phyloP scores from a whole-genome alignment of 1,284 basidiomycete genomes.

The Cystobasidium slooffiae region DNA sequence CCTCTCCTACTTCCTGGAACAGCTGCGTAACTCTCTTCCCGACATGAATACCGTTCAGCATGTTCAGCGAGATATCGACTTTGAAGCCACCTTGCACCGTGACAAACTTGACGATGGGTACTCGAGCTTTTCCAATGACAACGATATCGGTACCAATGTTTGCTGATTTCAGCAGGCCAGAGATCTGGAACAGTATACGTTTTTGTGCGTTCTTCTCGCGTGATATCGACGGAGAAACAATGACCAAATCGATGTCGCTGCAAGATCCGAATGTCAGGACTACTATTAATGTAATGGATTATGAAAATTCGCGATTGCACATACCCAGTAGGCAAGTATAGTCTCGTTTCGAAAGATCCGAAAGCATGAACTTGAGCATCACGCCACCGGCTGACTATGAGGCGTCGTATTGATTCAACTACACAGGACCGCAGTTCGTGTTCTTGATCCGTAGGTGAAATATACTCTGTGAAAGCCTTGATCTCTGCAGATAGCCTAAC shows the following conservation, averaged over 20 bases:
- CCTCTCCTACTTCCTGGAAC: conserved; percentile 50
- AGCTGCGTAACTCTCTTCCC: conserved; percentile 60
- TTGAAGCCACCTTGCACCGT: conserved; percentile 73
- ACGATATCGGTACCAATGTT: conserved; percentile 48
- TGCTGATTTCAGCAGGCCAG: conserved; percentile 48
- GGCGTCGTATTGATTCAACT: conserved; percentile 72
- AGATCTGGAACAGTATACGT: conserved; percentile 48
- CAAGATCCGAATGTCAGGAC: neutral
- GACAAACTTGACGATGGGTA: conserved; percentile 78
- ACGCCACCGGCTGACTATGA: conserved; percentile 69
- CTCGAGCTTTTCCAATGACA: conserved; percentile 60
- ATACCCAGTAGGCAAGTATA: conserved; percentile 91
- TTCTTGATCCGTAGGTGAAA: conserved; percentile 82
- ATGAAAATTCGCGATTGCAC: too few relatives aligned
- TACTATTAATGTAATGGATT: too few relatives aligned
- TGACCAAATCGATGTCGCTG: conserved; percentile 66
- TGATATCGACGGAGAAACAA: conserved; percentile 55
- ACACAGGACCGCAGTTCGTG: conserved; percentile 80
- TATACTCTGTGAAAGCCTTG: conserved; percentile 80
- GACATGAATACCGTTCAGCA: conserved; percentile 78
- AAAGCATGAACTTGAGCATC: conserved; percentile 86
- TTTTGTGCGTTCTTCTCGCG: conserved; percentile 46
- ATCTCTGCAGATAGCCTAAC: conserved; percentile 73
- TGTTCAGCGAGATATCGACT: conserved; percentile 89
- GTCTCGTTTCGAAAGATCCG: conserved; percentile 89